Evolutionary conservation across 768 basidiomycete genomes (phyloP).

Genomic region (Mrakia frigida): DNA sequence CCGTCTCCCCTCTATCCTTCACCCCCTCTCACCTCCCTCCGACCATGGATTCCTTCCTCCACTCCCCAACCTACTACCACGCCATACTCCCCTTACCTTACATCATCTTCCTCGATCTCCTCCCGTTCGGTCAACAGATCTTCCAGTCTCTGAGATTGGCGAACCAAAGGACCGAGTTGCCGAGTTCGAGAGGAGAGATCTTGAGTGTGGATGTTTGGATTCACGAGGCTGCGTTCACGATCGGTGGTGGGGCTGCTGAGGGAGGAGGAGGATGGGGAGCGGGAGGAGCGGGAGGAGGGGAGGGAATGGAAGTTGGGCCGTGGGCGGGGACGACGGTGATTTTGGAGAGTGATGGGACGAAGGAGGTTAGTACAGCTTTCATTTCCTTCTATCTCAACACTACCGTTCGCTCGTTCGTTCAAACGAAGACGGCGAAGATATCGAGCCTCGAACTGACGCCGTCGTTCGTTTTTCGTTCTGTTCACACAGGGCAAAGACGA

Average conservation of each 20-base stretch:
- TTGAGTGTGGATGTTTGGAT: constrained; percentile 43
- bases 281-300: neutral
- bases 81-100: constrained; percentile 41
- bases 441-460: too few species aligned
- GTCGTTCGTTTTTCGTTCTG: neutral
- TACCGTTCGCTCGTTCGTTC: neutral
- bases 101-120: constrained; percentile 42
- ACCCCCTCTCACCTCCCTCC: constrained; percentile 40
- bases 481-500: constrained; percentile 35
- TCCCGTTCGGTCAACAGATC: constrained; percentile 38
- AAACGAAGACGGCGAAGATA: too few species aligned
- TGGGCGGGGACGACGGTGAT: constrained; percentile 44
- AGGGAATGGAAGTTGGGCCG: constrained; percentile 18
- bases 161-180: constrained; percentile 42
- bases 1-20: neutral
- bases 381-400: too few species aligned
- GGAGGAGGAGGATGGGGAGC: neutral
- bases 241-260: constrained; percentile 31
- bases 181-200: constrained; percentile 40
- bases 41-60: constrained; percentile 41
- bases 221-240: constrained; percentile 41
- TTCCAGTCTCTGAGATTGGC: constrained; percentile 39
- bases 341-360: constrained; percentile 45
- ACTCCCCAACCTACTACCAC: constrained; percentile 44
- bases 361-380: constrained; percentile 35